These are phyloP conservation scores for Neocucurbitaria cava DNA, from an alignment of 2,329 filamentous ascomycete species.

Conservation along the genomic window DNA sequence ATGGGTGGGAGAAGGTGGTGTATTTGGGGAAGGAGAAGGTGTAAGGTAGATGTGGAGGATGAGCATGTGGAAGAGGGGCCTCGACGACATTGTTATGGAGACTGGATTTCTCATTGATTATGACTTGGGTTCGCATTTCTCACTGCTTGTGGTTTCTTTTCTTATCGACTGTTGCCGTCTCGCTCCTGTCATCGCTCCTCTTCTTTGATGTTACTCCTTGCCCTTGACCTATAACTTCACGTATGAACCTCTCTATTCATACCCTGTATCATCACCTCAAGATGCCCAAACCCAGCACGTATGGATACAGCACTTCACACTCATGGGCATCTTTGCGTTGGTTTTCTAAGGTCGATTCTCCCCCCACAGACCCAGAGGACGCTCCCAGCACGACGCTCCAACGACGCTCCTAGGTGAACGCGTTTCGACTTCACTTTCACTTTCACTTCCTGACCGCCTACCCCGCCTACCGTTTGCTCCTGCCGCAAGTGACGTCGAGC, in stretches of 20 bases:
- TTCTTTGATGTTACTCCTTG: no score
- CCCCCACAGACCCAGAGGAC: not conserved
- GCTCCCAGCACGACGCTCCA: not conserved
- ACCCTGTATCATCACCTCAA: not conserved
- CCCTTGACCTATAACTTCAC: not conserved
- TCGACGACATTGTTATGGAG: not conserved
- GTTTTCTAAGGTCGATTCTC: not conserved
- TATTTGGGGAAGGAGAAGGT: conserved; percentile 23
- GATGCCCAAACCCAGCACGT: no score
- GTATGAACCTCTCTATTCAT: no score
- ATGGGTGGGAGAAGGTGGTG: conserved; percentile 18
- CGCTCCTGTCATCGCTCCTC: no score
- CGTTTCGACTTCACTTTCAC: not conserved
- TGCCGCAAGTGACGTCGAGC: not conserved
- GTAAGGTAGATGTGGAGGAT: not conserved
- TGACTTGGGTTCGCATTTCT: no score
- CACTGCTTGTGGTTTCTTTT: no score
- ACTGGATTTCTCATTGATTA: no score
- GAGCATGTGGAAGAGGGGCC: not conserved
- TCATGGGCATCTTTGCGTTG: not conserved
- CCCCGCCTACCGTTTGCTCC: not conserved
- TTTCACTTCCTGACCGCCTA: not conserved
- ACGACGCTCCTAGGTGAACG: not conserved
- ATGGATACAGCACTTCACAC: not conserved
- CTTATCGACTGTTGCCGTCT: no score